Conservation (phyloP, 306 rosid species). For the Canavalia gladiata region DNA sequence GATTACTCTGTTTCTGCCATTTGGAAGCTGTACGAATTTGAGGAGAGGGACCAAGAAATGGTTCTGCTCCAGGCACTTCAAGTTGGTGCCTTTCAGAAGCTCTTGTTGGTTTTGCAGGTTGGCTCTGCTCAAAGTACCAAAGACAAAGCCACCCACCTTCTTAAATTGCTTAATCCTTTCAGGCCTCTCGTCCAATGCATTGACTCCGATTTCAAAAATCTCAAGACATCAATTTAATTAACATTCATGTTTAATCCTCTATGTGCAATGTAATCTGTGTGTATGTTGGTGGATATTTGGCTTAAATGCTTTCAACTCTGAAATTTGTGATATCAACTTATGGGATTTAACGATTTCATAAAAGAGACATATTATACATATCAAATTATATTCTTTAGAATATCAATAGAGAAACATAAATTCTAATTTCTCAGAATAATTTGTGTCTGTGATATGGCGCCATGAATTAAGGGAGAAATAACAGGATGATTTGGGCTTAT, state of each 20-base stretch:
- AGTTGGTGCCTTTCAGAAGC: slow-evolving; percentile 71
- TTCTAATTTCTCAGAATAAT: background rate
- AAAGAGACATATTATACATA: background rate
- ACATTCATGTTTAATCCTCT: background rate
- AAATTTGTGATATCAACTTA: too few species aligned
- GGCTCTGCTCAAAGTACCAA: slow-evolving; percentile 58
- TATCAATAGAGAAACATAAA: background rate
- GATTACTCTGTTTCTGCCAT: slow-evolving; percentile 53
- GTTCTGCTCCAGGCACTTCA: slow-evolving; percentile 62
- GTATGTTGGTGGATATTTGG: too few species aligned
- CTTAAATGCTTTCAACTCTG: background rate
- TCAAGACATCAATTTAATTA: slow-evolving; percentile 56
- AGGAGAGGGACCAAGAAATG: slow-evolving; percentile 24
- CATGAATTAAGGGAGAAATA: too few species aligned
- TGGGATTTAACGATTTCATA: background rate
- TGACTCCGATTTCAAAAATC: slow-evolving; percentile 64
- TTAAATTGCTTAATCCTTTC: slow-evolving; percentile 64
- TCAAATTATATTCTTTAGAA: background rate
- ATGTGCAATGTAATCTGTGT: too few species aligned
- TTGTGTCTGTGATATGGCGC: background rate
- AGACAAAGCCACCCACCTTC: slow-evolving; percentile 59
- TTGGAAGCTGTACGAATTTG: slow-evolving; percentile 58
- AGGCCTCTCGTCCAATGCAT: slow-evolving; percentile 61
- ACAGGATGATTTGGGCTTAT: too few species aligned
- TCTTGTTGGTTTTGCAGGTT: slow-evolving; percentile 61